Base-by-base conservation (phyloP, 23 red algal genomes). In the Gracilaria gracilis region DNA sequence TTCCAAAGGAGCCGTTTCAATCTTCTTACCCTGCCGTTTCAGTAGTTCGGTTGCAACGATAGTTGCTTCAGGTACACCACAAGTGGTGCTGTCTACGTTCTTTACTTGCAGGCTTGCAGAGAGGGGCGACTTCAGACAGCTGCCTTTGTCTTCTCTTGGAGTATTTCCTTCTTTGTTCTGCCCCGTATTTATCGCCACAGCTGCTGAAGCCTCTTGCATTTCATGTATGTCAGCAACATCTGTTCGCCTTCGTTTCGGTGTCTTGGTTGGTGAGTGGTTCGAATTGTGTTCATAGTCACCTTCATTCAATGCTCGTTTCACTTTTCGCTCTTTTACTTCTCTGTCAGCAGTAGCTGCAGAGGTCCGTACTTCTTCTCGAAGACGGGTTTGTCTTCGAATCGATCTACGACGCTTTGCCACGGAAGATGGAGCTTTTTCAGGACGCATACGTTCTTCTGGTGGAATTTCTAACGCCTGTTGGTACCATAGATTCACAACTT, bases 401-500 rank as follows among this genome's bases (percentile, higher is more conserved):
- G 42, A 49, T 50, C 72, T 50, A 25, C 25, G 40, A 31, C 72
- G 72, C 34, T 50, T 77, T 24, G 46, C 31, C 23, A 14, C 39
- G n/a, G 72, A 28, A 50, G 40, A 28, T 77, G 72, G 39, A 25
- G 4, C 27, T 24, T 23, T 82, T 82, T 31, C 50, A 37, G 50
- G 36, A 46, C 54, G 31, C 39, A 61, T 65, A 9, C 79, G 79
- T 13, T 82, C 79, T 51, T 82, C 79, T 46, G 53, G 79, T 51
- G 79, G 58, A 61, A 82, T 82, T 0, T 59, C 31, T 65, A 82
- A 40, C n/a, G 37, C 79, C n/a, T 65, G 54, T n/a, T 61, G 79
- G 33, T 62, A 62, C 79, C 79, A 82, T 25, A 82, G 21, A 82
- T 59, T 62, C 19, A 82, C 54, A 62, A 82, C 54, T 24, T 82